Evolutionary conservation across 2,329 filamentous ascomycete genomes (phyloP).

Genomic region (Fusarium citri): DNA sequence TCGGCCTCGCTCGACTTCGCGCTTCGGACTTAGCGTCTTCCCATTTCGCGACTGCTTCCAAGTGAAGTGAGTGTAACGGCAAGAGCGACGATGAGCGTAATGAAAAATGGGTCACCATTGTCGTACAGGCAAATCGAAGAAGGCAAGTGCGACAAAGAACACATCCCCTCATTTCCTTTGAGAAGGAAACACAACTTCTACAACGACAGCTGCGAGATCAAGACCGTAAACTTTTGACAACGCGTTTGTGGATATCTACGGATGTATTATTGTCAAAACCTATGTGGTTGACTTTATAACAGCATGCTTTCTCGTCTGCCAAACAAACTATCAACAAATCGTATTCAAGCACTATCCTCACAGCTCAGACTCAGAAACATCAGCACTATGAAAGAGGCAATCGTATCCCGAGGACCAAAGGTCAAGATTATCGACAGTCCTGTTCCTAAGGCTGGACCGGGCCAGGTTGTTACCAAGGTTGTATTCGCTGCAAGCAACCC

Average conservation of each 20-base stretch:
- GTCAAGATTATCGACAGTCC: slow-evolving; percentile 17
- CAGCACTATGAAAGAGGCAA: slow-evolving; percentile 31
- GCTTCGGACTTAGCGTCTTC: slow-evolving; percentile 18
- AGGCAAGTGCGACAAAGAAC: neutral
- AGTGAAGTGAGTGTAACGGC: neutral
- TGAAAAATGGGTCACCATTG: neutral
- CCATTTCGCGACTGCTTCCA: neutral
- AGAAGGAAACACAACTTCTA: neutral
- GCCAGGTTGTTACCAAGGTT: slow-evolving; percentile 22
- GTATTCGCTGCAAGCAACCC: slow-evolving; percentile 22
- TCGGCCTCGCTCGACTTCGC: slow-evolving; percentile 26
- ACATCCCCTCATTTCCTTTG: accelerated
- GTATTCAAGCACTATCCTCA: neutral
- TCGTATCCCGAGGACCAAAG: slow-evolving; percentile 11
- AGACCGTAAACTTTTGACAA: no score
- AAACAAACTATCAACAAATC: neutral
- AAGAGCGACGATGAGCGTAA: neutral
- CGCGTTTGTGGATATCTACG: no score
- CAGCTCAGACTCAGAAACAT: slow-evolving; percentile 9
- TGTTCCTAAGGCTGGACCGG: slow-evolving; percentile 12
- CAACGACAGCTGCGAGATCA: no score
- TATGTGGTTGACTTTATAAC: neutral
- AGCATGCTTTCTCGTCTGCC: slow-evolving; percentile 10
- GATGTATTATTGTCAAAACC: neutral
- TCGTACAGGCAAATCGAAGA: neutral